Percentiles rank a stretch among this genome's conserved stretches.
Evolutionary conservation across 2,329 filamentous ascomycete species (phyloP).

Genomic region (Fusarium brachygibbosum): DNA sequence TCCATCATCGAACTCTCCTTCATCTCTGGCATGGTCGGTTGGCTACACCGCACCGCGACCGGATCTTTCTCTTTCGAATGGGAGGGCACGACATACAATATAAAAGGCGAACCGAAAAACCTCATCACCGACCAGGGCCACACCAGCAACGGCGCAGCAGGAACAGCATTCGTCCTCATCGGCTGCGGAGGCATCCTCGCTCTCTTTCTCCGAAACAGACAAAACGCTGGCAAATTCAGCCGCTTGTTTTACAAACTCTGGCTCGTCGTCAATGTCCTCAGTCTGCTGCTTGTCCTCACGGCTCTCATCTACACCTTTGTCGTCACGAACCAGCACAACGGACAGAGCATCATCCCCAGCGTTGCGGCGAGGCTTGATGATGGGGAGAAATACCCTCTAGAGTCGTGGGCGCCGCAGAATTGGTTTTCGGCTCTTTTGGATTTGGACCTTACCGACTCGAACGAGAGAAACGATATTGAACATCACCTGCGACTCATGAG

Average conservation of each 20-base stretch:
- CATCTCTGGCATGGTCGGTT: conserved; percentile 48
- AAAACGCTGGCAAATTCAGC: conserved; percentile 25
- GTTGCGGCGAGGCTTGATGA: conserved; percentile 28
- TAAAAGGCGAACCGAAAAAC: conserved; percentile 45
- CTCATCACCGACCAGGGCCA: conserved; percentile 49
- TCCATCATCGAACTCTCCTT: conserved; percentile 49
- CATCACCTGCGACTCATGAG: conserved; percentile 46
- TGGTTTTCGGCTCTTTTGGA: conserved; percentile 48
- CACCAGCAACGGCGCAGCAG: conserved; percentile 49
- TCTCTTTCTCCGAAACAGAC: conserved; percentile 41
- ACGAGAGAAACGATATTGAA: conserved; percentile 38
- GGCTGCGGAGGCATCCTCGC: conserved; percentile 46
- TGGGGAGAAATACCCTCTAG: conserved; percentile 36
- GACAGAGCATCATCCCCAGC: conserved; percentile 38
- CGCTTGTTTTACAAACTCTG: conserved; percentile 39
- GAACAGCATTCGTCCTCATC: conserved; percentile 48
- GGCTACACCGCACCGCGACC: conserved; percentile 46
- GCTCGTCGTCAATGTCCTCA: conserved; percentile 45
- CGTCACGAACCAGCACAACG: conserved; percentile 47
- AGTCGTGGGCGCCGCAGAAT: conserved; percentile 49
- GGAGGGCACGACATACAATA: conserved; percentile 16
- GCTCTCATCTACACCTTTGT: conserved; percentile 49
- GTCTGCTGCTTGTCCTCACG: conserved; percentile 39
- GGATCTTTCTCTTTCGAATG: conserved; percentile 41
- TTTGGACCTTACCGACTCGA: conserved; percentile 36